Evolutionary conservation across 2,329 filamentous ascomycete genomes (phyloP).

Genomic region (Passalora sequoiae): DNA sequence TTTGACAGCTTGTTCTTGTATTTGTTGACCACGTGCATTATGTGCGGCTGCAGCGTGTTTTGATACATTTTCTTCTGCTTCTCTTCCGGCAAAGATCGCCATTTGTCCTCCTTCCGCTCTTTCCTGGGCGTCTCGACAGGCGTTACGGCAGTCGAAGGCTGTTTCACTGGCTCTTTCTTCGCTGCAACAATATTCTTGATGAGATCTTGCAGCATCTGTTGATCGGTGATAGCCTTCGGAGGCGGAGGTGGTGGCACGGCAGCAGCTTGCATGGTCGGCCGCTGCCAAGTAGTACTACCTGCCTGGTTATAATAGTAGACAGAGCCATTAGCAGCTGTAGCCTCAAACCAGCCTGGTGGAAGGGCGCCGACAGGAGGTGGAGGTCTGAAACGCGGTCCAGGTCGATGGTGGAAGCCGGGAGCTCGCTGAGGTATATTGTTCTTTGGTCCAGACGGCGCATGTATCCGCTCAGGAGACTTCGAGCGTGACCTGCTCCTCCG

Average conservation of each 20-base stretch:
- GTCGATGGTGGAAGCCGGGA: slow-evolving; percentile 49
- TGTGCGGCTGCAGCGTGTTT: slow-evolving; percentile 77
- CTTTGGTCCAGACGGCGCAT: slow-evolving; percentile 50
- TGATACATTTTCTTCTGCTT: slow-evolving; percentile 96
- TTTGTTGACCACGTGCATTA: slow-evolving; percentile 80
- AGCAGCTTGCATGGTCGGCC: slow-evolving; percentile 63
- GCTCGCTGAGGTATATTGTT: slow-evolving; percentile 54
- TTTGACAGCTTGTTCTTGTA: slow-evolving; percentile 82
- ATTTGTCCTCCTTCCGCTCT: slow-evolving; percentile 60
- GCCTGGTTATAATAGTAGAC: slow-evolving; percentile 80
- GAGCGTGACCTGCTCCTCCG: slow-evolving; percentile 48
- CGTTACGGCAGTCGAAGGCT: slow-evolving; percentile 55
- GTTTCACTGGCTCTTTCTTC: slow-evolving; percentile 61
- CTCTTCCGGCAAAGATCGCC: slow-evolving; percentile 64
- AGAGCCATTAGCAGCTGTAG: slow-evolving; percentile 64
- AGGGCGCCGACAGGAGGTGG: slow-evolving; percentile 51
- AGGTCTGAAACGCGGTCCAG: slow-evolving; percentile 39
- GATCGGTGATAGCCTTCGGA: slow-evolving; percentile 63
- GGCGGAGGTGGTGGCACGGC: slow-evolving; percentile 54
- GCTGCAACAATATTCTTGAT: slow-evolving; percentile 59
- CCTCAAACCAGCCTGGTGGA: slow-evolving; percentile 80
- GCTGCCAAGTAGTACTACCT: slow-evolving; percentile 75
- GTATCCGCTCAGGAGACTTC: slow-evolving; percentile 42
- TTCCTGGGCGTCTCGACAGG: slow-evolving; percentile 56
- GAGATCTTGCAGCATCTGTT: slow-evolving; percentile 69